These are phyloP conservation scores for Pseudocercospora fijiensis DNA, from an alignment of 2,329 filamentous ascomycete genomes.

Conservation along the genomic window DNA sequence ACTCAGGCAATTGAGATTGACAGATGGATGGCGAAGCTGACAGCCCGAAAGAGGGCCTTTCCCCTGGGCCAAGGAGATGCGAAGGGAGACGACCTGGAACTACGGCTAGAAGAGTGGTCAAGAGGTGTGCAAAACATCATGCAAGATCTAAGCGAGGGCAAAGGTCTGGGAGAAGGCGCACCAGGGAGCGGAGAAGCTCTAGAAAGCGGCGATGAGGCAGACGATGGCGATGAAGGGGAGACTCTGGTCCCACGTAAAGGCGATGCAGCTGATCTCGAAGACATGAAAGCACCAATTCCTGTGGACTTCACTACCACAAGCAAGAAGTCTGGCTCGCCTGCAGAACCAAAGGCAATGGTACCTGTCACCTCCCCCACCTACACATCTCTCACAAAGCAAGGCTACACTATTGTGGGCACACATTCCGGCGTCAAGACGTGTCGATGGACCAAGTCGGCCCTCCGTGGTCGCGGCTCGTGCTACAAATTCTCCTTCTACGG, in stretches of 20 bases:
- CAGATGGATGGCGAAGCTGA: constrained; percentile 96
- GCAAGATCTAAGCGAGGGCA: constrained; percentile 54
- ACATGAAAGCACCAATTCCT: constrained; percentile 66
- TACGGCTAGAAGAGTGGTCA: constrained; percentile 73
- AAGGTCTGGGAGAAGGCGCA: constrained; percentile 64
- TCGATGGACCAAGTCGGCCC: constrained; percentile 95
- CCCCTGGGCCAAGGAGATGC: constrained; percentile 86
- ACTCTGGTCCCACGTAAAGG: constrained; percentile 34
- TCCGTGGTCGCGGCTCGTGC: constrained; percentile 88
- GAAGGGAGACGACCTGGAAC: constrained; percentile 62
- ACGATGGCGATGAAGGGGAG: constrained; percentile 53
- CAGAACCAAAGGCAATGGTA: constrained; percentile 82
- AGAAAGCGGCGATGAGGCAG: constrained; percentile 78
- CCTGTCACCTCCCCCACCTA: constrained; percentile 87
- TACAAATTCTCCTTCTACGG: constrained; percentile 99
- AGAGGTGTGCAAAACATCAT: constrained; percentile 72
- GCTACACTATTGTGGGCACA: constrained; percentile 90
- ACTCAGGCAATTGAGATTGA: constrained; percentile 88
- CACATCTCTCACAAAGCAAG: constrained; percentile 87
- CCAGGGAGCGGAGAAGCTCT: constrained; percentile 77
- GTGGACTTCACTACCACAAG: constrained; percentile 82
- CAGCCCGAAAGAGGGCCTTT: constrained; percentile 79
- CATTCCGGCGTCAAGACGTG: constrained; percentile 98
- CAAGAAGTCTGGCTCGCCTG: constrained; percentile 49
- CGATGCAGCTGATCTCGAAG: constrained; percentile 74